Conservation (phyloP, 331 rosid genomes). For the Prunus yedoensis region DNA sequence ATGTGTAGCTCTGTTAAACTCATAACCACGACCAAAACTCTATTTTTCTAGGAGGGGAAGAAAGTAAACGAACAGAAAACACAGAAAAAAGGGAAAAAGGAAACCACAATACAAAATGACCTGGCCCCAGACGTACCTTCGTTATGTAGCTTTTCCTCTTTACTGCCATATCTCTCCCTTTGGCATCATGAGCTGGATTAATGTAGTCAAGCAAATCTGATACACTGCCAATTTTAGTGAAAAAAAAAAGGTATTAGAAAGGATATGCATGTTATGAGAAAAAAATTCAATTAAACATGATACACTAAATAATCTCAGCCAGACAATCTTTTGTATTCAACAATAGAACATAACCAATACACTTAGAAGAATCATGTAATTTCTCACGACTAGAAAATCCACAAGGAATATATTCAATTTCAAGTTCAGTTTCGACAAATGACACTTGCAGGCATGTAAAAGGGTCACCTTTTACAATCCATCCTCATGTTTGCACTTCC, state of each 20-base stretch:
- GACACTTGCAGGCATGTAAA: not conserved
- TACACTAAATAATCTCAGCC: not conserved
- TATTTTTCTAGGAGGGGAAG: not conserved
- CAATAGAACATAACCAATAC: not conserved
- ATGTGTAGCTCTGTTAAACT: not conserved
- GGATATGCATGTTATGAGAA: not conserved
- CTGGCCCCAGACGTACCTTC: conserved; percentile 41
- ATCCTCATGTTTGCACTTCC: not conserved
- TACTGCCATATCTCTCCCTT: conserved; percentile 65
- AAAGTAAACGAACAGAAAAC: not conserved
- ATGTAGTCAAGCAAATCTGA: conserved; percentile 99
- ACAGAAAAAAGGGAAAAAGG: not conserved
- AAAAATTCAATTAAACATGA: not conserved
- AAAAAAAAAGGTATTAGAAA: conserved; percentile 24
- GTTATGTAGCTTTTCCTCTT: conserved; percentile 75
- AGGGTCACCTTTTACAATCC: not conserved
- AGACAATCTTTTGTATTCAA: no score
- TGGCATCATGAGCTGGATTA: conserved; percentile 71
- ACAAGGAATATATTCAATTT: not conserved
- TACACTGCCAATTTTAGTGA: conserved; percentile 61
- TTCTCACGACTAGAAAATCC: not conserved
- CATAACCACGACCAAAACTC: not conserved
- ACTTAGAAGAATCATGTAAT: not conserved
- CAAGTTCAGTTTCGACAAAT: not conserved
- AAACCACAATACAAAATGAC: conserved; percentile 9